Evolutionary conservation across 2,329 filamentous ascomycete genomes (phyloP), one percentile per base, ranked within the genome.

Genomic region (Davidsoniella virescens): DNA sequence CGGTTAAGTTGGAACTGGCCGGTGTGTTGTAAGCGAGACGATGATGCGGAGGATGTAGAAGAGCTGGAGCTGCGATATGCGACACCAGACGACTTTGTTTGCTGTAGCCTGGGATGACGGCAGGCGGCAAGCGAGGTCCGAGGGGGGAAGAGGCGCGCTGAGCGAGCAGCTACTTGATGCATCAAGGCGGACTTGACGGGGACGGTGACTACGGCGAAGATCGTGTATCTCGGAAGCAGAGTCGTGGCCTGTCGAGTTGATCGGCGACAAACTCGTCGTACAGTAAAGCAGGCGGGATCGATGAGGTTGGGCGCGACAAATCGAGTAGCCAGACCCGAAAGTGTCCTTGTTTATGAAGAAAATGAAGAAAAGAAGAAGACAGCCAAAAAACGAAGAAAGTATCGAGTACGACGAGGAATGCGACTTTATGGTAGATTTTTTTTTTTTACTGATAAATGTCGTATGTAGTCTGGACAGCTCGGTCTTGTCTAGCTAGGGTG

Each of bases 161-260:
- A 18, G 40, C 18, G 10, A 25, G n/a, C 40, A 25, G 40, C 40
- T 18, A 42, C 44, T 41, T 43, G 48, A 51, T 48, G 47, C 52
- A 53, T 53, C 23, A 50, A 44, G 44, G 33, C 25, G 41, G 41
- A 20, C 26, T 43, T 36, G 12, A 25, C 37, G 26, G 25, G 7
- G 18, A 23, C 9, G 6, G 25, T 5, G 10, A 39, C 6, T 8
- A 17, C 7, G 29, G 44, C 26, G 36, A 5, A 37, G 29, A 8
- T 29, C 7, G 26, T 29, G 26, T 29, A 29, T 29, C 10, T 10
- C 10, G 26, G 26, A 10, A 10, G 26, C 7, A 29, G 25, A 25
- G 18, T 12, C 10, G 26, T 2, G 10, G 26, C 26, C 26, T 29
- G 10, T 29, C 26, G 26, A 29, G 8, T 29, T 29, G 26, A 29